Evolutionary conservation across 192 early-diverging fungal species (phyloP).

Genomic region (Diversispora epigaea): DNA sequence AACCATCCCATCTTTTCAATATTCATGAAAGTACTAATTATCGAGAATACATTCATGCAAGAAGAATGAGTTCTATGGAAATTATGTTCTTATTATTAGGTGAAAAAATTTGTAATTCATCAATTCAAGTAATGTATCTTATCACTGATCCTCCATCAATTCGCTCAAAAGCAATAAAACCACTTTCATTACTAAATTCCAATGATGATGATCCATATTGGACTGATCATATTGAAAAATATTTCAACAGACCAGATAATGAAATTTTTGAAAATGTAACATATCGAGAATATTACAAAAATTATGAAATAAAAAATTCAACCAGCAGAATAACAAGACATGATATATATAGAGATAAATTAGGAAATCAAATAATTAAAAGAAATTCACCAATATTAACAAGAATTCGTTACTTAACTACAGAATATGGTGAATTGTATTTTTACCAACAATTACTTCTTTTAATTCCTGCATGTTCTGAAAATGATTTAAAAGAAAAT

Average conservation of each 20-base stretch:
- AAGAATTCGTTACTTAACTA: too few relatives aligned
- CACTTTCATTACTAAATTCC: not conserved
- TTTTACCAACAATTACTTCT: slow-evolving; percentile 3
- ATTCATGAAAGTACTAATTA: too few relatives aligned
- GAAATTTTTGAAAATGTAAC: not conserved
- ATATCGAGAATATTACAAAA: not conserved
- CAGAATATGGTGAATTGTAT: slow-evolving; percentile 3
- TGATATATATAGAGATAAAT: not conserved
- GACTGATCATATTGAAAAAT: not conserved
- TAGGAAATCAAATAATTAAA: not conserved
- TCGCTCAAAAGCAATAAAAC: not conserved
- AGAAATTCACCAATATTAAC: not conserved
- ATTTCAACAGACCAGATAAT: not conserved
- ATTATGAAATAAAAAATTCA: not conserved
- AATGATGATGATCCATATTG: slow-evolving; percentile 6
- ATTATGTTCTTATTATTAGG: too few relatives aligned
- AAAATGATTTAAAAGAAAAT: not conserved
- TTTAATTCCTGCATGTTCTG: not conserved
- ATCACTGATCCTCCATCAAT: not conserved
- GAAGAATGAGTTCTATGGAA: too few relatives aligned
- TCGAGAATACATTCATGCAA: too few relatives aligned
- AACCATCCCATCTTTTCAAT: too few relatives aligned
- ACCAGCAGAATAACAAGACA: not conserved
- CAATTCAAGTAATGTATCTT: slow-evolving; percentile 4
- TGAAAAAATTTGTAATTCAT: not conserved